These are phyloP conservation scores for Termitomyces sp. DNA, from an alignment of 768 basidiomycete genomes.

Conservation along the genomic window DNA sequence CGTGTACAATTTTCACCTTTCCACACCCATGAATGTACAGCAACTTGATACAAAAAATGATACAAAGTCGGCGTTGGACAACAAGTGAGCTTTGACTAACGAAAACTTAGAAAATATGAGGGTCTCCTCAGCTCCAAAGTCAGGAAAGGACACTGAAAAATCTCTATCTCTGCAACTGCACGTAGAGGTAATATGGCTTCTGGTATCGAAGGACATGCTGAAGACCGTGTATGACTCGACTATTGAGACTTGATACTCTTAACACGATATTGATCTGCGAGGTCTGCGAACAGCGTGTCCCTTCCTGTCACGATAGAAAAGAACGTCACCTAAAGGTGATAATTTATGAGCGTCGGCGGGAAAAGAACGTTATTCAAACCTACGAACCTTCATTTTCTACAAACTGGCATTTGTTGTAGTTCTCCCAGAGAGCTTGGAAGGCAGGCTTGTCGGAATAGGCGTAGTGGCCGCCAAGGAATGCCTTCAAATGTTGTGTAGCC, in stretches of 20 bases:
- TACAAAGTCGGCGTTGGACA: too few relatives aligned
- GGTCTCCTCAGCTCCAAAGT: too few relatives aligned
- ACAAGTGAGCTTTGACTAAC: too few relatives aligned
- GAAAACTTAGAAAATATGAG: too few relatives aligned
- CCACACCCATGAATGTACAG: too few relatives aligned
- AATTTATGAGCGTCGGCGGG: background rate
- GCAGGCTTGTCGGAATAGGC: constrained; percentile 33
- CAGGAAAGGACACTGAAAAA: too few relatives aligned
- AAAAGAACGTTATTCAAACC: background rate
- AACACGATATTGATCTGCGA: background rate
- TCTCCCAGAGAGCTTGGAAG: constrained; percentile 49
- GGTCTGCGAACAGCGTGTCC: background rate
- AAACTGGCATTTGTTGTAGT: constrained; percentile 54
- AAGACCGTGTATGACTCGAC: background rate
- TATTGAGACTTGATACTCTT: background rate
- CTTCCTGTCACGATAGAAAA: constrained; percentile 5
- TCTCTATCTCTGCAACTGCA: too few relatives aligned
- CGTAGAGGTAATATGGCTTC: background rate
- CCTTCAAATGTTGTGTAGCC: constrained; percentile 46
- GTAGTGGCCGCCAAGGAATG: constrained; percentile 50
- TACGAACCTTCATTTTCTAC: constrained; percentile 50
- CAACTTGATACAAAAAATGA: too few relatives aligned
- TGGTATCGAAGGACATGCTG: background rate
- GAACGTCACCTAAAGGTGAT: background rate
- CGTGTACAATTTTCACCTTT: too few relatives aligned